phyloP scores from a whole-genome alignment of 1,284 basidiomycete species.

The Cryptococcus sp. region DNA sequence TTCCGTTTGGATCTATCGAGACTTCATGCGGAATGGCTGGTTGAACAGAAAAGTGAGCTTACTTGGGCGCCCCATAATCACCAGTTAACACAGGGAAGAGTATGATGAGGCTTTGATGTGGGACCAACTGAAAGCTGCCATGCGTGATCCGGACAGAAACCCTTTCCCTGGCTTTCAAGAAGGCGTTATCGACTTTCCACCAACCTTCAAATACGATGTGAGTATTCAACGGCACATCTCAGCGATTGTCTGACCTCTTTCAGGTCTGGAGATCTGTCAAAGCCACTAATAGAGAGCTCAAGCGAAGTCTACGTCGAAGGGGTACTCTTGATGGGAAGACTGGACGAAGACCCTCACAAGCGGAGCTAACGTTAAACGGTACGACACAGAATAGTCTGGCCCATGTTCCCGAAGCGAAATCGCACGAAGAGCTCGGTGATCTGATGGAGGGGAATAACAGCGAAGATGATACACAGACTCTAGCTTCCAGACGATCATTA shows the following conservation, averaged over 20 bases:
- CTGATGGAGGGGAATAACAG: constrained; percentile 10
- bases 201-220: constrained; percentile 53
- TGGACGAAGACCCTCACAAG: constrained; percentile 1
- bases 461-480: constrained; percentile 10
- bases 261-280: constrained; percentile 49
- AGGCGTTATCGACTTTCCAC: constrained; percentile 49
- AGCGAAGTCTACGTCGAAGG: constrained; percentile 24
- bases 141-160: constrained; percentile 39
- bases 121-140: constrained; percentile 52
- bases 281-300: constrained; percentile 36
- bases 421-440: constrained; percentile 17
- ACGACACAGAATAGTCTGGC: constrained; percentile 20
- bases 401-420: constrained; percentile 28
- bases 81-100: constrained; percentile 9
- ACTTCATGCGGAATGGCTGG: constrained; percentile 55
- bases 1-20: constrained; percentile 53
- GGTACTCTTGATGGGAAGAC: constrained; percentile 14
- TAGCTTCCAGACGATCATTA: constrained; percentile 27
- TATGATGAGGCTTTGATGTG: constrained; percentile 51
- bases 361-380: background rate
- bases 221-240: background rate
- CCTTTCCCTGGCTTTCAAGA: constrained; percentile 51
- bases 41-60: constrained; percentile 46
- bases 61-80: too few species aligned
- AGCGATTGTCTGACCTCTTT: background rate